Evolutionary conservation across 1,139 yeast species (phyloP), one percentile per base, ranked within the genome.

Genomic region (Arxiozyma telluris): DNA sequence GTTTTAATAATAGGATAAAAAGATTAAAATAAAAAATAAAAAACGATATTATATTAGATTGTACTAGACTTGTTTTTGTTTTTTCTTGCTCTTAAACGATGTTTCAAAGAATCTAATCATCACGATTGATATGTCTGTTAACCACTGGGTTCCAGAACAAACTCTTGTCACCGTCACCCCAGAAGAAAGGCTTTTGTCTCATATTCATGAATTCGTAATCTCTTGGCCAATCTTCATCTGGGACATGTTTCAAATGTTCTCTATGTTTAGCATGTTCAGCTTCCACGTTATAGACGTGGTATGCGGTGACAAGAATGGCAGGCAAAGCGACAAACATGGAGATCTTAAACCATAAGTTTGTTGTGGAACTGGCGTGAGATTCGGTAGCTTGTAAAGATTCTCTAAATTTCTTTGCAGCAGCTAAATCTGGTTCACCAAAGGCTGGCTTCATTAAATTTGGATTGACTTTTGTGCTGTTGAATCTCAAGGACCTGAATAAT

Each of bases 141-240:
- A 88, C 81, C 68, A 82, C 87, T 55, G 87, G 78, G 78, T 89
- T 90, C 98, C 98, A 93, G 86, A 93, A 93, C 71, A 87, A 77
- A 60, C 98, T 89, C 81, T 88, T 84, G 79, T 90, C 96, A 71
- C 98, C 98, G 71, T 93, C 91, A 70, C 98, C 98, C 98, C 98
- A 93, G 84, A 89, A 91, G 81, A 81, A 87, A 71, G 87, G 85
- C 74, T 82, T 84, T 69, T 73, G 72, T 82, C 98, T 87, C 66
- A 89, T 73, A 80, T 93, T 91, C 78, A 85, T 91, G 81, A 83
- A 93, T 62, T 84, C 93, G 77, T 87, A 88, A 74, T 86, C 94
- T 59, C 74, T 76, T 66, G 96, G 97, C 90, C 96, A 87, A 72
- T 90, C 96, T 63, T 85, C 94, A 71, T 90, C 97, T 47, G 84